A percentile compares a stretch with the other conserved stretches of the same genome.
Evolutionary conservation across 2,329 filamentous ascomycete genomes (phyloP).

Genomic region (Uncinocarpus reesii): DNA sequence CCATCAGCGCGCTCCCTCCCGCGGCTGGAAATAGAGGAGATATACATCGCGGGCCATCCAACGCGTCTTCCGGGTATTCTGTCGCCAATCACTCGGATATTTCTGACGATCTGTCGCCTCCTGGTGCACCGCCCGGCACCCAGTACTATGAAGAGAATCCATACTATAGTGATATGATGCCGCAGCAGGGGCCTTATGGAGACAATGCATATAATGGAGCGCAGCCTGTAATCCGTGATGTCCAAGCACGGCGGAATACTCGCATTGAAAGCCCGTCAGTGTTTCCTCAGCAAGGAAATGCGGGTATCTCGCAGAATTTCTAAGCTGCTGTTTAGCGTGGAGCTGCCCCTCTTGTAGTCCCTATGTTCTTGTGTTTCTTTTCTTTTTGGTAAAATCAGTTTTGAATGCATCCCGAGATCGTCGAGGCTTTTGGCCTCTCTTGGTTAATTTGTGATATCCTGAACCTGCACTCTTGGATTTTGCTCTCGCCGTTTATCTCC

Average conservation of each 20-base stretch:
- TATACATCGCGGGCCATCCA: constrained; percentile 81
- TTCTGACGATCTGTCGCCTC: constrained; percentile 46
- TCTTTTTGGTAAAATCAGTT: not conserved
- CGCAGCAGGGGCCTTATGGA: constrained; percentile 44
- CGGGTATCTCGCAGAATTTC: constrained; percentile 95
- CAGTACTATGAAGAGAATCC: constrained; percentile 47
- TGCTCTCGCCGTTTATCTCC: not conserved
- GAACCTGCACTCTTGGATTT: not conserved
- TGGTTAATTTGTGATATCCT: constrained; percentile 6
- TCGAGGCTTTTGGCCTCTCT: not conserved
- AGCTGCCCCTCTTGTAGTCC: not conserved
- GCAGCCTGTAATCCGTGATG: constrained; percentile 83
- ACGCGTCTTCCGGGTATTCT: constrained; percentile 93
- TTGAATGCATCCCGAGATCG: not conserved
- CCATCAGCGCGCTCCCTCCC: constrained; percentile 60
- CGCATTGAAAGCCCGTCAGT: constrained; percentile 85
- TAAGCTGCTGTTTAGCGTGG: constrained; percentile 35
- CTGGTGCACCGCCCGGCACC: constrained; percentile 36
- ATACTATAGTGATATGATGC: constrained; percentile 43
- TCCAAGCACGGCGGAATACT: constrained; percentile 83
- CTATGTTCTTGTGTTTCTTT: not conserved
- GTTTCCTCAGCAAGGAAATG: constrained; percentile 61
- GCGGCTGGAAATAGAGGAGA: constrained; percentile 25
- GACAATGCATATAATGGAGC: constrained; percentile 29
- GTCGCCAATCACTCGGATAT: constrained; percentile 62